These are phyloP conservation scores for Saccharum hybrid DNA, from an alignment of 202 grass and related monocot species.

Conservation along the genomic window DNA sequence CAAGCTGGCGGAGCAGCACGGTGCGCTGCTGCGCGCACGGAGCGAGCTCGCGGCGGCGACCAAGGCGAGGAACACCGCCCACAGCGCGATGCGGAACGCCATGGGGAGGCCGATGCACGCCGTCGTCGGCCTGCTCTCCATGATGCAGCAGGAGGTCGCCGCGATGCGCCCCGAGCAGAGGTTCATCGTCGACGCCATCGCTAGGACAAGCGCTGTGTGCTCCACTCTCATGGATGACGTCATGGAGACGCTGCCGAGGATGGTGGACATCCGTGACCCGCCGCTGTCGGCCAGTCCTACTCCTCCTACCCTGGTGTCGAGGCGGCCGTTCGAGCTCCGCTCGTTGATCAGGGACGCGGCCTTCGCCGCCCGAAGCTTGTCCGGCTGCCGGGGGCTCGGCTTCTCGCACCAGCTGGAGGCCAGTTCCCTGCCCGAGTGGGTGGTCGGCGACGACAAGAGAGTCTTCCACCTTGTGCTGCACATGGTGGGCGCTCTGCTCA, in stretches of 20 bases:
- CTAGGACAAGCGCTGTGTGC: slow-evolving; percentile 41
- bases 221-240: slow-evolving; percentile 51
- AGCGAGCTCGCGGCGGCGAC: slow-evolving; percentile 45
- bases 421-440: slow-evolving; percentile 42
- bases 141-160: slow-evolving; percentile 45
- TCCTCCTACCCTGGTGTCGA: neutral
- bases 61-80: slow-evolving; percentile 46
- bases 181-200: slow-evolving; percentile 46
- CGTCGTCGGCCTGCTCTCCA: slow-evolving; percentile 54
- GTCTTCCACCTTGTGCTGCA: slow-evolving; percentile 68
- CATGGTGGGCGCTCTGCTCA: slow-evolving; percentile 50
- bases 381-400: slow-evolving; percentile 39
- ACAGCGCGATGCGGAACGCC: slow-evolving; percentile 45
- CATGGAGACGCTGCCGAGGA: slow-evolving; percentile 44
- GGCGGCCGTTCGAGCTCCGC: slow-evolving; percentile 50
- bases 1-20: slow-evolving; percentile 52
- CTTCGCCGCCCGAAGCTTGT: slow-evolving; percentile 52
- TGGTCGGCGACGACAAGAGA: slow-evolving; percentile 69
- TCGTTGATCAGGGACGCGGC: slow-evolving; percentile 55
- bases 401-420: slow-evolving; percentile 41
- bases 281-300: neutral
- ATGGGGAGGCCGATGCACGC: slow-evolving; percentile 54
- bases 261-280: neutral
- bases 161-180: slow-evolving; percentile 51
- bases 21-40: slow-evolving; percentile 50